phyloP scores from a whole-genome alignment of 2,329 filamentous ascomycete genomes.

The Diaporthe citrichinensis region DNA sequence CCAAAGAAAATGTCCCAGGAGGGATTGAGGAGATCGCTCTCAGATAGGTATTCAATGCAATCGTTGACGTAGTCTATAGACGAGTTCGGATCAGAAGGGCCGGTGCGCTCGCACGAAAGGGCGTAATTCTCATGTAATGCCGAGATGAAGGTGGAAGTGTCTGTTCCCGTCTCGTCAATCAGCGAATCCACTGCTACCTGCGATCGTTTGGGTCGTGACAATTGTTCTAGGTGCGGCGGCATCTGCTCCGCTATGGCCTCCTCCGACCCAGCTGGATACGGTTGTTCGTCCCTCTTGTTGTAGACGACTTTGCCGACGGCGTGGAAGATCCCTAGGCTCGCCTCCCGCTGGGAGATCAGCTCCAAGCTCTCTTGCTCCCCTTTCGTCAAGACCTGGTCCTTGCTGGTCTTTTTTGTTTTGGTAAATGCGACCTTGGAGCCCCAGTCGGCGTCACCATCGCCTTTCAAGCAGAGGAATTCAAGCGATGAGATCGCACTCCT shows the following conservation, averaged over 20 bases:
- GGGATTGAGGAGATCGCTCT: slow-evolving; percentile 86
- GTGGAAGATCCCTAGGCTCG: slow-evolving; percentile 94
- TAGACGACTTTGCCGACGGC: slow-evolving; percentile 96
- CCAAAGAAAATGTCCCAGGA: slow-evolving; percentile 79
- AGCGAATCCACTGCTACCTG: slow-evolving; percentile 80
- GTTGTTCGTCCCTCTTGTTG: slow-evolving; percentile 83
- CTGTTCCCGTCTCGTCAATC: slow-evolving; percentile 94
- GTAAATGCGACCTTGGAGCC: slow-evolving; percentile 79
- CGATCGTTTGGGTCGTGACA: slow-evolving; percentile 72
- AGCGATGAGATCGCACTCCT: slow-evolving; percentile 92
- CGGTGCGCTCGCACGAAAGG: slow-evolving; percentile 79
- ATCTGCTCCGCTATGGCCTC: slow-evolving; percentile 66
- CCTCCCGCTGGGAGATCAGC: slow-evolving; percentile 87
- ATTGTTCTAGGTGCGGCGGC: slow-evolving; percentile 70
- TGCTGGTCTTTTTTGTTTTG: slow-evolving; percentile 74
- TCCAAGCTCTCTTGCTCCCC: slow-evolving; percentile 86
- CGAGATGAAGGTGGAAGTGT: slow-evolving; percentile 90
- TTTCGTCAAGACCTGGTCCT: slow-evolving; percentile 74
- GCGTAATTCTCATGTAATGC: slow-evolving; percentile 95
- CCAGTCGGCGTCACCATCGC: slow-evolving; percentile 82
- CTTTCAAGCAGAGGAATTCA: slow-evolving; percentile 91
- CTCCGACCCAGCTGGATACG: slow-evolving; percentile 53
- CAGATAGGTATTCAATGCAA: slow-evolving; percentile 90
- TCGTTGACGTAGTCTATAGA: slow-evolving; percentile 84
- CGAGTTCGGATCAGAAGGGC: slow-evolving; percentile 64